Evolutionary conservation across 257 asterid species (phyloP), one percentile per base, ranked within the genome.

Genomic region (Primulina tabacum): DNA sequence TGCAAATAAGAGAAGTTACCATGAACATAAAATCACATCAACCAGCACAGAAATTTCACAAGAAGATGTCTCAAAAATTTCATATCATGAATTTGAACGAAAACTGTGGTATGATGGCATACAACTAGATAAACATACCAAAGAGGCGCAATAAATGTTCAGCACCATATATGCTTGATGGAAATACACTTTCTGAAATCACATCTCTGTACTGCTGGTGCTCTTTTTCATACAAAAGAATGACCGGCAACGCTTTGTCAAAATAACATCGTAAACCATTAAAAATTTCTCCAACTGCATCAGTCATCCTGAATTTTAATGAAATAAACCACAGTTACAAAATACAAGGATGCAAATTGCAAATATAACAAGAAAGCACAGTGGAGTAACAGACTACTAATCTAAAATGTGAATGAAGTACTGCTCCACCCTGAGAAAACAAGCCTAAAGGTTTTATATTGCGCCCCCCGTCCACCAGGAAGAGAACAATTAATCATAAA

Each of bases 71-170:
- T 65, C 58, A 21, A 35, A 18, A 38, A 34, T 34, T 29, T 17
- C 4, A 29, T 64, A 52, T 20, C 55, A 34, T 7, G 21, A 55
- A 26, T 38, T 40, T 40, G 28, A 17, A 65, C 1, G 62, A 38
- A 60, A 26, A 70, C 30, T 10, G 43, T 3, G 43, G 66, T 59
- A 47, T 61, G 43, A 33, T 59, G 16, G 65, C 33, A 35, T 47
- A 47, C 30, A 67, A 73, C 10, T 52, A 56, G 50, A 37, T 2
- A 24, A 56, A 63, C 87, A 78, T 91, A 94, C 99, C 97, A 78
- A 94, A 94, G 74, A 94, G 90, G 81, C 97, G 97, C 75, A 94
- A 72, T 33, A 94, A 85, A 88, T 94, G 99, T 78, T 94, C 97
- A 40, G 97, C 97, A 67, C 99, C 99, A 76, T 94, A 94, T 68